Percentiles rank a stretch among this genome's conserved stretches.
Evolutionary conservation across 2,329 filamentous ascomycete species (phyloP).

Genomic region (Nakataea oryzae): DNA sequence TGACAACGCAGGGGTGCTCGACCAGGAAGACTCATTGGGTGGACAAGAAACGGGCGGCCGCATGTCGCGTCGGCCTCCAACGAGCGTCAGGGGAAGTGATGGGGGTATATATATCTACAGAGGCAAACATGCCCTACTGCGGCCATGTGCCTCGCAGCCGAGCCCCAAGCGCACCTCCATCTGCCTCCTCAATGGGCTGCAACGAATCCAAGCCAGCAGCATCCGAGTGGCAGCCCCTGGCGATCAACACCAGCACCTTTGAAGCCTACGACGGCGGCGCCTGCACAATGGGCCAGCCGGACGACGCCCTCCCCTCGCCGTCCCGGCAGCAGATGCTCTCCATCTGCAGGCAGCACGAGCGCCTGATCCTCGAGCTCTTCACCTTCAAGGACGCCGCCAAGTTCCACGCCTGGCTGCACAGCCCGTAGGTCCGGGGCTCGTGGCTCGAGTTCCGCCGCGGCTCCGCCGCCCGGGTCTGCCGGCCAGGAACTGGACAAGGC

Average conservation of each 20-base stretch:
- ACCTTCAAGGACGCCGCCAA: constrained; percentile 21
- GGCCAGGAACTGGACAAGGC: constrained; percentile 21
- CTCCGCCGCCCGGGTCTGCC: not conserved
- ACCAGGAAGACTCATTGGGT: too few species aligned
- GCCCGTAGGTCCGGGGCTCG: constrained; percentile 19
- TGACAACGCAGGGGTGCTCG: too few species aligned
- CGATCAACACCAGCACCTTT: not conserved
- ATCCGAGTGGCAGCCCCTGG: not conserved
- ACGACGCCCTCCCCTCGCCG: not conserved
- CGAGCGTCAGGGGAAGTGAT: too few species aligned
- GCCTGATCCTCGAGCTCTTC: constrained; percentile 27
- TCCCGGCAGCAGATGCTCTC: not conserved
- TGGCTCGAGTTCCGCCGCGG: constrained; percentile 25
- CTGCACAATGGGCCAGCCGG: not conserved
- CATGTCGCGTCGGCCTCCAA: too few species aligned
- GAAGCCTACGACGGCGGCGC: not conserved
- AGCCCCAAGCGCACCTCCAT: too few species aligned
- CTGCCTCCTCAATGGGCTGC: constrained; percentile 8
- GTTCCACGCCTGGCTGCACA: constrained; percentile 24
- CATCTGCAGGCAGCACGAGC: constrained; percentile 19
- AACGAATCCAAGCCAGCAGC: constrained; percentile 5
- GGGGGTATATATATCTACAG: too few species aligned
- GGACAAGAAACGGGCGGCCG: too few species aligned
- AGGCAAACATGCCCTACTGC: too few species aligned
- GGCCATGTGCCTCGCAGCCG: not conserved